Base-by-base conservation (phyloP, 441 rosid species). In the Heliophila coronopifolia region DNA sequence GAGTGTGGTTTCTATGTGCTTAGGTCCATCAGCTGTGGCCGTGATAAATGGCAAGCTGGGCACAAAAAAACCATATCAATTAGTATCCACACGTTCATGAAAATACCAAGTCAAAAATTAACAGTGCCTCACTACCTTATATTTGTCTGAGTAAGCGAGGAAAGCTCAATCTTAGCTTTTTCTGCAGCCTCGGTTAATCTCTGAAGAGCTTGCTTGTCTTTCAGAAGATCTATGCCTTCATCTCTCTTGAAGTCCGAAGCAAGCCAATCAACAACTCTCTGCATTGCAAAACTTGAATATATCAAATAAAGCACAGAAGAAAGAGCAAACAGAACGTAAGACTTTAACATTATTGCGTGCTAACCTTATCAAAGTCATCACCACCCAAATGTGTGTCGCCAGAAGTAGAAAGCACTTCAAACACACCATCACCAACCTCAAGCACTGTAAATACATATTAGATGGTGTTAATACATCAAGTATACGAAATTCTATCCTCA, bases 331-430 rank as follows among this genome's bases (percentile, higher is more conserved):
- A 8, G 12, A 19, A 9, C 13, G 3, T 9, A 14, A 20, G 15
- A 38, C 19, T 7, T 13, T 1, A 5, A 3, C 12, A 4, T 6
- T 5, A 20, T 2, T 5, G 5, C 3, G 16, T 20, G 25, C 30
- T 6, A 9, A 50, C 69, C 64, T 91, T 91, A 44, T 91, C 98
- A 54, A 91, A 91, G 66, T 91, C 98, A 60, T 87, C 92, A 61
- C 98, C 98, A 12, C 98, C 96, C 78, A 90, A 73, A 77, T 86
- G 98, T 2, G 94, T 90, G 59, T 90, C 98, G 2, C 98, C 94
- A 30, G 98, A 84, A 35, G 98, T 90, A 9, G 96, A 86, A 4
- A 86, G 86, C 65, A 84, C 95, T 61, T 90, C 94, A 65, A 90
- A 90, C 26, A 86, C 96, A 59, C 98, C 98, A 63, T 86, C 94